A percentile compares a stretch with the other conserved stretches of the same genome.
Conservation (phyloP, 306 rosid species). For the Echinosophora koreensis region DNA sequence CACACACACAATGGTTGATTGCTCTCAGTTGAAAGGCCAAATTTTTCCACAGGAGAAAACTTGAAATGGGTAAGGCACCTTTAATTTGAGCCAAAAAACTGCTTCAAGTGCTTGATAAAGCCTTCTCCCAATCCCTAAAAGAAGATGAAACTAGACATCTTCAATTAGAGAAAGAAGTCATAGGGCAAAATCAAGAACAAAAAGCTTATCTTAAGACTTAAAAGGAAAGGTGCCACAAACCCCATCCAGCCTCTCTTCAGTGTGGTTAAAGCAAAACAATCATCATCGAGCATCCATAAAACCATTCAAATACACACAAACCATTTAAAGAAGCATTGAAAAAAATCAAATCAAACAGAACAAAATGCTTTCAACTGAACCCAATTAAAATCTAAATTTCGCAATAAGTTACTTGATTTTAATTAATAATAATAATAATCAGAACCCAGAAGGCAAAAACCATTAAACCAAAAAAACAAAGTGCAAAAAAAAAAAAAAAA, state of each 20-base stretch:
- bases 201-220: constrained; percentile 12
- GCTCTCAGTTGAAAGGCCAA: constrained; percentile 73
- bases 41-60: constrained; percentile 62
- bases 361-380: background rate
- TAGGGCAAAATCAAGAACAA: constrained; percentile 48
- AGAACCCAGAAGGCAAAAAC: background rate
- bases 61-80: constrained; percentile 37
- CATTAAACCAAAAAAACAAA: background rate
- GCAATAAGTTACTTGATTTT: background rate
- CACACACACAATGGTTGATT: background rate
- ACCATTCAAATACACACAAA: background rate
- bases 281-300: constrained; percentile 70
- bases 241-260: constrained; percentile 53
- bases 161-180: constrained; percentile 52
- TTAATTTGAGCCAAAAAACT: constrained; percentile 15
- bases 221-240: constrained; percentile 18
- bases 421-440: background rate
- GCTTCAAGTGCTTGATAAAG: constrained; percentile 51
- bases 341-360: too few species aligned
- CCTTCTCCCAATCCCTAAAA: constrained; percentile 58
- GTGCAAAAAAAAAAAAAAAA: too few species aligned
- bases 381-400: background rate
- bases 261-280: constrained; percentile 85
- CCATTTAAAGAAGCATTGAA: background rate
- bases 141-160: constrained; percentile 45